Base-by-base conservation (phyloP, 2,329 filamentous ascomycete species). In the Corinectria fuckeliana region DNA sequence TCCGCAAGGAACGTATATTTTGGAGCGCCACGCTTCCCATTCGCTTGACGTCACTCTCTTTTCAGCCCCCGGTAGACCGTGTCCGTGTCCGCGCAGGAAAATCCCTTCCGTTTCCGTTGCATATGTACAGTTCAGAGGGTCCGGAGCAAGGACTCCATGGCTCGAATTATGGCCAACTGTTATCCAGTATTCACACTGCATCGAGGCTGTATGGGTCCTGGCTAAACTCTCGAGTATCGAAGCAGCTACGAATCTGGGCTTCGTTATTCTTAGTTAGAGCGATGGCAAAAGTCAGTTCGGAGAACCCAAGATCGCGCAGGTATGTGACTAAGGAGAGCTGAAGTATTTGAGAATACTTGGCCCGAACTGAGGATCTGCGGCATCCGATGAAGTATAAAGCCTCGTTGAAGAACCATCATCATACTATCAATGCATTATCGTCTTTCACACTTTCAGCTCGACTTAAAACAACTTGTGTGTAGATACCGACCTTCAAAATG, bases 401-500 rank as follows among this genome's bases (percentile, higher is more conserved):
- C n/a, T n/a, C n/a, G n/a, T n/a, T n/a, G n/a, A n/a, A n/a, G 16
- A 18, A 8, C 5, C n/a, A 4, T 18, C 5, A 2, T 28, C n/a
- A 16, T n/a, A n/a, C 32, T 36, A 41, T n/a, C n/a, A n/a, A n/a
- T n/a, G n/a, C n/a, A n/a, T n/a, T n/a, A n/a, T n/a, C n/a, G n/a
- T n/a, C n/a, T n/a, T n/a, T n/a, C n/a, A 21, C 10, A 30, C 26
- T 30, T 39, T 23, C n/a, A 56, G 2, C 25, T 14, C 50, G 38
- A 20, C 50, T 5, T 36, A n/a, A 26, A 18, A 39, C 3, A 34
- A 4, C 16, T 11, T 34, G 13, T 26, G 18, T 14, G 20, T 26
- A 5, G 4, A 3, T 16, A 10, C 2, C 41, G 39, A 53, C 18
- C 39, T 25, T 34, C 39, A 51, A 26, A 13, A 69, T 66, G 65